Percentiles rank a stretch among this genome's conserved stretches.
phyloP scores from a whole-genome alignment of 768 basidiomycete species.

The Trametes elegans region DNA sequence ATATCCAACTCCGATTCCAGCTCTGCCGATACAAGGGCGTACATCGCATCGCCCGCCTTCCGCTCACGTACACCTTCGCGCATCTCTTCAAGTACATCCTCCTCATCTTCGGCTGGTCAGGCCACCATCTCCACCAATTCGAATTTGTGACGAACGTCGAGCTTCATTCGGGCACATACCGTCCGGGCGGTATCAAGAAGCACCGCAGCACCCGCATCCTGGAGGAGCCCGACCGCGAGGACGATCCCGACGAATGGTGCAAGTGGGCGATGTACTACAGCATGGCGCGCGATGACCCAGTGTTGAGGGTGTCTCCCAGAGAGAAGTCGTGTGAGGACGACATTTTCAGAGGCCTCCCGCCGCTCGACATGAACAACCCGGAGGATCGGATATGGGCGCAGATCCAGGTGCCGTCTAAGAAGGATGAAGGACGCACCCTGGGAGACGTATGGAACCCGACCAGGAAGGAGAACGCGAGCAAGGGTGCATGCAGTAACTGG shows the following conservation, averaged over 20 bases:
- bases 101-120: slow-evolving; percentile 33
- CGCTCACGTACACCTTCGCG: slow-evolving; percentile 31
- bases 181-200: slow-evolving; percentile 24
- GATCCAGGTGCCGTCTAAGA: background rate
- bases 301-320: background rate
- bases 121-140: slow-evolving; percentile 24
- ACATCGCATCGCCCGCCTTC: slow-evolving; percentile 26
- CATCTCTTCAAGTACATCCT: slow-evolving; percentile 31
- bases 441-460: slow-evolving; percentile 28
- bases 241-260: slow-evolving; percentile 12
- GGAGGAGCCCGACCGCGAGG: slow-evolving; percentile 16
- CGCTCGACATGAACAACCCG: slow-evolving; percentile 3
- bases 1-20: slow-evolving; percentile 32
- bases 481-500: slow-evolving; percentile 26
- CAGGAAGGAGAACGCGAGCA: slow-evolving; percentile 22
- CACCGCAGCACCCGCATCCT: slow-evolving; percentile 6
- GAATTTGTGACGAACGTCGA: slow-evolving; percentile 20
- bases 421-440: slow-evolving; percentile 25
- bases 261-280: slow-evolving; percentile 14
- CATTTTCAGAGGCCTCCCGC: background rate
- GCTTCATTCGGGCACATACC: slow-evolving; percentile 22
- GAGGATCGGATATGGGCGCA: background rate
- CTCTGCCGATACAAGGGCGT: slow-evolving; percentile 24
- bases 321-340: background rate
- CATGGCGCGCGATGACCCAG: background rate